Base-by-base conservation (phyloP, 1,284 basidiomycete species). In the Porphyrellus sp. region DNA sequence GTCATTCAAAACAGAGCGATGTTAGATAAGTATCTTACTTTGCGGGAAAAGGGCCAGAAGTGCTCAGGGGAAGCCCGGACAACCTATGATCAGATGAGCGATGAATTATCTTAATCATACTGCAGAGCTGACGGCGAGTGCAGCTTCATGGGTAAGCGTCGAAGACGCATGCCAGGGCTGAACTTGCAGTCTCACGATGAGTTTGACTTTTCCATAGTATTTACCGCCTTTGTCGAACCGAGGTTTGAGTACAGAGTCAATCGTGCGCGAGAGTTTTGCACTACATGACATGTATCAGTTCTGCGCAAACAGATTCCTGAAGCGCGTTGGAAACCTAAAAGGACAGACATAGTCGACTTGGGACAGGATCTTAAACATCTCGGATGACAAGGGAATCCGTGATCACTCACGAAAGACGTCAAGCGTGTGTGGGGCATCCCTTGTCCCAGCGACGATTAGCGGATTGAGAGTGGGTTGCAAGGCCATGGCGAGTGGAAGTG, bases 311-410 rank as follows among this genome's bases (percentile, higher is more conserved):
- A 7, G 6, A 24, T 15, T 18, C 2, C 4, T 30, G 21, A 42
- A 38, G 7, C 4, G 9, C 3, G 13, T 24, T 31, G 18, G 55
- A 39, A 43, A 82, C 84, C 83, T 88, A 77, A 81, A 95, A 0
- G 93, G 93, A 67, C 93, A 95, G 60, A 92, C 86, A 65, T 89
- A 91, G 72, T 94, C 92, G 70, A 89, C 87, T 89, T 44, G 8
- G 5, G 31, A 45, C 12, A 38, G 7, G n/a, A 30, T 16, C 13
- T 55, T 12, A 56, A 35, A 20, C 5, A 18, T 9, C 33, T 41
- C 0, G 15, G 12, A 16, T n/a, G 31, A 35, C 34, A 18, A 24
- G 35, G 15, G 9, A 4, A 15, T 31, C 28, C 4, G 9, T 8
- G 18, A 12, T n/a, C 47, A 67, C 85, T 63, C 63, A 86, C 88